phyloP scores from a whole-genome alignment of 768 basidiomycete species.

The Boletellus ananiceps region DNA sequence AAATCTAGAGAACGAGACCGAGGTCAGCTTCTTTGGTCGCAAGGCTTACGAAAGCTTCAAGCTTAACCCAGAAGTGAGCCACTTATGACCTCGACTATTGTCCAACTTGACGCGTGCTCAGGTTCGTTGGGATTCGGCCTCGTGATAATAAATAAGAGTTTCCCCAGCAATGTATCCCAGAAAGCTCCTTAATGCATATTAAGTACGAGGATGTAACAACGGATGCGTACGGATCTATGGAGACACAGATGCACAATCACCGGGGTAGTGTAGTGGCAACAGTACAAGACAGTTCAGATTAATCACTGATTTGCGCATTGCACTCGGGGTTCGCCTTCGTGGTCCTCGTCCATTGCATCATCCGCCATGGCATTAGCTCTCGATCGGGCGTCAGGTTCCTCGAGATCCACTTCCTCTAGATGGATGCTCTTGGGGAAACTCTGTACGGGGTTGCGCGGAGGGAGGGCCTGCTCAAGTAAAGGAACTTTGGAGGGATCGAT shows the following conservation, averaged over 20 bases:
- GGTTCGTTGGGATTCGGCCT: constrained; percentile 28
- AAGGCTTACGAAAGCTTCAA: constrained; percentile 79
- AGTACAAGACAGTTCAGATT: constrained; percentile 12
- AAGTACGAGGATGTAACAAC: constrained; percentile 30
- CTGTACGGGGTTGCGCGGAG: constrained; percentile 64
- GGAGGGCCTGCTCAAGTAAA: constrained; percentile 80
- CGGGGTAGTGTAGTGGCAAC: constrained; percentile 18
- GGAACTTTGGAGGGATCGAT: constrained; percentile 65
- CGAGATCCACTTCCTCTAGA: constrained; percentile 81
- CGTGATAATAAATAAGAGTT: constrained; percentile 2
- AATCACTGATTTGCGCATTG: constrained; percentile 90
- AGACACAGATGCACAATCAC: constrained; percentile 16
- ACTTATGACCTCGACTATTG: neutral
- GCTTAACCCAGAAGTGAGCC: constrained; percentile 69
- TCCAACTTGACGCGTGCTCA: constrained; percentile 1
- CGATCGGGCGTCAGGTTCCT: constrained; percentile 64
- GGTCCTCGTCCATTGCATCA: constrained; percentile 92
- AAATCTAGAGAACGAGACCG: constrained; percentile 84
- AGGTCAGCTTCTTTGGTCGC: constrained; percentile 87
- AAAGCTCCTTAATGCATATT: constrained; percentile 19
- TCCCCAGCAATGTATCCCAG: neutral
- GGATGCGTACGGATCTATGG: constrained; percentile 28
- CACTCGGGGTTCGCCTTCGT: constrained; percentile 81
- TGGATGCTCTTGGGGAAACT: constrained; percentile 62
- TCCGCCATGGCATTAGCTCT: constrained; percentile 49